These are phyloP conservation scores for Rhynchosporium secalis DNA, from an alignment of 2,329 filamentous ascomycete genomes.

Conservation along the genomic window DNA sequence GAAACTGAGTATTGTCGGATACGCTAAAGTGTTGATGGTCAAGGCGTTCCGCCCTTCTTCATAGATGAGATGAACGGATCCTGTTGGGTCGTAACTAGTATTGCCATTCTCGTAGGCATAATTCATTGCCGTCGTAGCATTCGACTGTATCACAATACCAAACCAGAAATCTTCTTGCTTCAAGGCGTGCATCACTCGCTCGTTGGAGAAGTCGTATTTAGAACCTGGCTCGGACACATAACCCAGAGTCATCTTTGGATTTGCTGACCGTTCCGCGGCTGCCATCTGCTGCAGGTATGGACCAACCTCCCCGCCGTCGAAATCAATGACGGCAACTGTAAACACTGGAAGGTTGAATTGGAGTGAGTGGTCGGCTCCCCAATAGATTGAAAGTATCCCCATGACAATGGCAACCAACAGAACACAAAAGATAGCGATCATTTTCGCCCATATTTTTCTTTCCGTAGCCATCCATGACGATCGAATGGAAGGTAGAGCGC, in stretches of 20 bases:
- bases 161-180: slow-evolving; percentile 28
- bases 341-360: slow-evolving; percentile 25
- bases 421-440: slow-evolving; percentile 21
- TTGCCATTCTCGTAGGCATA: slow-evolving; percentile 23
- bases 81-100: slow-evolving; percentile 21
- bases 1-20: slow-evolving; percentile 22
- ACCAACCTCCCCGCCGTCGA: slow-evolving; percentile 26
- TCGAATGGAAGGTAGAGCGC: slow-evolving; percentile 18
- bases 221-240: slow-evolving; percentile 22
- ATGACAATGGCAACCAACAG: slow-evolving; percentile 24
- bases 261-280: slow-evolving; percentile 11
- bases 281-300: slow-evolving; percentile 24
- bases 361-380: slow-evolving; percentile 26
- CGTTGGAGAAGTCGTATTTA: slow-evolving; percentile 17
- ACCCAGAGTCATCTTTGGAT: slow-evolving; percentile 21
- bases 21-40: slow-evolving; percentile 19
- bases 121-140: slow-evolving; percentile 29
- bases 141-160: slow-evolving; percentile 22
- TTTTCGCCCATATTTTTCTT: slow-evolving; percentile 27
- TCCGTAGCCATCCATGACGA: slow-evolving; percentile 21
- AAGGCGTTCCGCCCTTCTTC: slow-evolving; percentile 27
- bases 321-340: slow-evolving; percentile 28
- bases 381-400: slow-evolving; percentile 28
- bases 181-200: slow-evolving; percentile 18
- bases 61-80: slow-evolving; percentile 24